Evolutionary conservation across 306 rosid species (phyloP).

Genomic region (Fagus crenata): DNA sequence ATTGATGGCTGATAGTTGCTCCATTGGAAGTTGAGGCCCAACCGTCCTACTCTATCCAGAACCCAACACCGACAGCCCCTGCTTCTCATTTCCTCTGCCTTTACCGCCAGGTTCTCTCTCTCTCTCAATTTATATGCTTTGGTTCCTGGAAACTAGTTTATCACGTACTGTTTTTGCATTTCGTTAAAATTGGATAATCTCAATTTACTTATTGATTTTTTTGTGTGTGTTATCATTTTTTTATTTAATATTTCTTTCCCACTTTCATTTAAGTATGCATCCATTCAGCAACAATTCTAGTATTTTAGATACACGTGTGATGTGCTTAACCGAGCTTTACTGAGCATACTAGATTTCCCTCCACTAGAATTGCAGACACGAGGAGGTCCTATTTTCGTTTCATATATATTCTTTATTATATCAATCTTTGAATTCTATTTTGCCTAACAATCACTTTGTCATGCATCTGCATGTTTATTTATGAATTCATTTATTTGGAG

Average conservation of each 20-base stretch:
- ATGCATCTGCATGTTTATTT: too few relatives aligned
- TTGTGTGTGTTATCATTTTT: too few relatives aligned
- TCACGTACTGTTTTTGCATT: not conserved
- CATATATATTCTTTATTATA: not conserved
- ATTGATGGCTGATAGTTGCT: not conserved
- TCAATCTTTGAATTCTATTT: not conserved
- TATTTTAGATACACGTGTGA: too few relatives aligned
- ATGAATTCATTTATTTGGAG: too few relatives aligned
- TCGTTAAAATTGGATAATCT: too few relatives aligned
- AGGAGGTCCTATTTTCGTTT: not conserved
- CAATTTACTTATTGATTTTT: too few relatives aligned
- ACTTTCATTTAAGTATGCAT: not conserved
- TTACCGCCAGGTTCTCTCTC: slow-evolving; percentile 12
- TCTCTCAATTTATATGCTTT: not conserved
- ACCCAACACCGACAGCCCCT: not conserved
- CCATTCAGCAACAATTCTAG: too few relatives aligned
- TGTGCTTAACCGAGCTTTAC: not conserved
- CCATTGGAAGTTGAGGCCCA: not conserved
- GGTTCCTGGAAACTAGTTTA: too few relatives aligned
- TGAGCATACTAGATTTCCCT: not conserved
- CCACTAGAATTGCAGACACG: not conserved
- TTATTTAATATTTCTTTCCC: not conserved
- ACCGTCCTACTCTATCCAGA: not conserved
- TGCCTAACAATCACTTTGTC: too few relatives aligned
- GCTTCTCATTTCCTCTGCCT: slow-evolving; percentile 1